These are phyloP conservation scores for Raffaelea deltoideospora DNA, from an alignment of 2,329 filamentous ascomycete genomes.

Conservation along the genomic window DNA sequence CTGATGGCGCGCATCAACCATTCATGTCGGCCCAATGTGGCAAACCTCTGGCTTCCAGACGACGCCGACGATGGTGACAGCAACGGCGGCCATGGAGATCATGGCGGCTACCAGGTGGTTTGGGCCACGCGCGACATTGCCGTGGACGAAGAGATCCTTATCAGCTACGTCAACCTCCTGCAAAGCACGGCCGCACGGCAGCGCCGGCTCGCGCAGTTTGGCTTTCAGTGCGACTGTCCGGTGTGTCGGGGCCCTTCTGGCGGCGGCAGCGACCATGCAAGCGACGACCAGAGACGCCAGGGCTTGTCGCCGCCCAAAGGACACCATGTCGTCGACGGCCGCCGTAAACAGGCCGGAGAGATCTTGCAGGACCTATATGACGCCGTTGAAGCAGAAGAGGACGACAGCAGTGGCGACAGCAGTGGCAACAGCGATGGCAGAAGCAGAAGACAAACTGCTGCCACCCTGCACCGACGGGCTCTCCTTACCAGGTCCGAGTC, in stretches of 20 bases:
- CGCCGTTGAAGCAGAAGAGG: background rate
- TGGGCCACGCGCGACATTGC: slow-evolving; percentile 17
- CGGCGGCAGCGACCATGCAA: background rate
- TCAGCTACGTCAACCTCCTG: slow-evolving; percentile 20
- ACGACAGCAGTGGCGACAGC: too few species aligned
- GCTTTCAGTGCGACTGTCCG: slow-evolving; percentile 7
- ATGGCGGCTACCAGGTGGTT: slow-evolving; percentile 14
- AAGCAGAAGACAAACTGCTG: background rate
- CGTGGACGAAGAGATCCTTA: slow-evolving; percentile 19
- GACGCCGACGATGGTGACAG: slow-evolving; percentile 14
- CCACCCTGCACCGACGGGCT: background rate
- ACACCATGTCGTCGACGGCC: too few species aligned
- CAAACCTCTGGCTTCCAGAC: slow-evolving; percentile 16
- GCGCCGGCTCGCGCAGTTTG: slow-evolving; percentile 16
- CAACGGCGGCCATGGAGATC: slow-evolving; percentile 12
- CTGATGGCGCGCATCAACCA: slow-evolving; percentile 23
- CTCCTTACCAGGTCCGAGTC: slow-evolving; percentile 7
- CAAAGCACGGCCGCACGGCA: slow-evolving; percentile 14
- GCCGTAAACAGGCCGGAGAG: slow-evolving; percentile 16
- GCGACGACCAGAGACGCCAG: slow-evolving; percentile 12
- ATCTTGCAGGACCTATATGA: slow-evolving; percentile 17
- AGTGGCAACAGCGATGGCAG: too few species aligned
- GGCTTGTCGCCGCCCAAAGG: too few species aligned
- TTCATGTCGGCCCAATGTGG: slow-evolving; percentile 21
- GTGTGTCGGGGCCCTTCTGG: too few species aligned